Evolutionary conservation across 805 yeast genomes (phyloP).

Genomic region (Lachancea cidri): DNA sequence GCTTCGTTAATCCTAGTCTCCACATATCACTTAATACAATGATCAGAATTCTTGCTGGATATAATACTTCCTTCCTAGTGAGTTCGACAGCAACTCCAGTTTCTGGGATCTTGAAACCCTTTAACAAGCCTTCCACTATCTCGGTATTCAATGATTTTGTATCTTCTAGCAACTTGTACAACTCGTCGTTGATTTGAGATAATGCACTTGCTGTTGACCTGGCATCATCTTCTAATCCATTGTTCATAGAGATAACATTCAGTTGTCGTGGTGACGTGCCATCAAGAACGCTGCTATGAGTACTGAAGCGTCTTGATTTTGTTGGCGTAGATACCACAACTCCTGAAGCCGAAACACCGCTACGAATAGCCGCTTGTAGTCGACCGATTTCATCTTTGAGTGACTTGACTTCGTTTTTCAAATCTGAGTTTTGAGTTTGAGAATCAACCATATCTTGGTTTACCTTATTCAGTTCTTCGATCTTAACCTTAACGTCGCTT

Average conservation of each 20-base stretch:
- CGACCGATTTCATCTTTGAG: constrained; percentile 45
- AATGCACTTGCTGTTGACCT: constrained; percentile 40
- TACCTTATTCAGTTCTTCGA: constrained; percentile 58
- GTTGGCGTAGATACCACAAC: constrained; percentile 33
- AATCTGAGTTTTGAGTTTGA: constrained; percentile 59
- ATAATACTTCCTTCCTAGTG: constrained; percentile 83
- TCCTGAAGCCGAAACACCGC: constrained; percentile 24
- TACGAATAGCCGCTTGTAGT: constrained; percentile 33
- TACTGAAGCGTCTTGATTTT: constrained; percentile 32
- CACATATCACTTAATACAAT: constrained; percentile 95
- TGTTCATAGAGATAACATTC: constrained; percentile 20
- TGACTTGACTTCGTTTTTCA: constrained; percentile 51
- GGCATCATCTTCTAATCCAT: constrained; percentile 36
- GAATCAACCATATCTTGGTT: constrained; percentile 53
- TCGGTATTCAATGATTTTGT: constrained; percentile 72
- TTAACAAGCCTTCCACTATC: constrained; percentile 78
- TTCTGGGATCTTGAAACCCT: constrained; percentile 79
- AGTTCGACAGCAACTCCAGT: constrained; percentile 80
- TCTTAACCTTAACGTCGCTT: constrained; percentile 54
- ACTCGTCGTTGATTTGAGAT: constrained; percentile 70
- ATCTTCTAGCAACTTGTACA: constrained; percentile 65
- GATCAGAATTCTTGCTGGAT: constrained; percentile 93
- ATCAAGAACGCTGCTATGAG: constrained; percentile 12
- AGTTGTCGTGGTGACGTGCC: constrained; percentile 19
- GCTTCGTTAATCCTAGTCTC: constrained; percentile 90